Conservation (phyloP, 192 early-diverging fungal genomes). For the Rhizophagus clarus region DNA sequence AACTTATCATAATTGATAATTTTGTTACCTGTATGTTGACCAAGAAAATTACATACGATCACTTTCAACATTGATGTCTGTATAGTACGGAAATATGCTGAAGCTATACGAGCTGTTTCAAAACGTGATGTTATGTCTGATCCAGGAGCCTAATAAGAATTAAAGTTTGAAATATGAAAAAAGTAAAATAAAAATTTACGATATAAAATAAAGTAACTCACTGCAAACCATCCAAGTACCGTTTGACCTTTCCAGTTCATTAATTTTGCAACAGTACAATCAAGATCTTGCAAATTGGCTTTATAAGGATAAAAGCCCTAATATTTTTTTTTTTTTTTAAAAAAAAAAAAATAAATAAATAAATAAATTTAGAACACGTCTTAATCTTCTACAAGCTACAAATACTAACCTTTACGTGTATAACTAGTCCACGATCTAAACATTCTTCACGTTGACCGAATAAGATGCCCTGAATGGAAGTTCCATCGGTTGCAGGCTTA, state of each 20-base stretch:
- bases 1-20: not conserved
- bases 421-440: slow-evolving; percentile 22
- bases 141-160: slow-evolving; percentile 16
- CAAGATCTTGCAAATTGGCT: slow-evolving; percentile 27
- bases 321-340: too few species aligned
- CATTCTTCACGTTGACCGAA: slow-evolving; percentile 34
- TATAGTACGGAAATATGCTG: slow-evolving; percentile 32
- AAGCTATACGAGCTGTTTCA: slow-evolving; percentile 24
- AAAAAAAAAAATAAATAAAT: not conserved
- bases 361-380: not conserved
- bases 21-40: slow-evolving; percentile 23
- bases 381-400: not conserved
- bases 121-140: not conserved
- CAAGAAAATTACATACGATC: slow-evolving; percentile 28
- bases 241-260: slow-evolving; percentile 36
- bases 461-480: slow-evolving; percentile 28
- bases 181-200: not conserved
- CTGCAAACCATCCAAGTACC: slow-evolving; percentile 35
- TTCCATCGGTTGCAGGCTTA: slow-evolving; percentile 19
- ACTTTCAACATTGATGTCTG: slow-evolving; percentile 33
- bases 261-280: slow-evolving; percentile 27
- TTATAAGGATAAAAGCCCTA: slow-evolving; percentile 32
- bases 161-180: not conserved
- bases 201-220: not conserved
- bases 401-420: slow-evolving; percentile 27